Evolutionary conservation across 768 basidiomycete genomes (phyloP).

Genomic region (Boletus rex-veris): DNA sequence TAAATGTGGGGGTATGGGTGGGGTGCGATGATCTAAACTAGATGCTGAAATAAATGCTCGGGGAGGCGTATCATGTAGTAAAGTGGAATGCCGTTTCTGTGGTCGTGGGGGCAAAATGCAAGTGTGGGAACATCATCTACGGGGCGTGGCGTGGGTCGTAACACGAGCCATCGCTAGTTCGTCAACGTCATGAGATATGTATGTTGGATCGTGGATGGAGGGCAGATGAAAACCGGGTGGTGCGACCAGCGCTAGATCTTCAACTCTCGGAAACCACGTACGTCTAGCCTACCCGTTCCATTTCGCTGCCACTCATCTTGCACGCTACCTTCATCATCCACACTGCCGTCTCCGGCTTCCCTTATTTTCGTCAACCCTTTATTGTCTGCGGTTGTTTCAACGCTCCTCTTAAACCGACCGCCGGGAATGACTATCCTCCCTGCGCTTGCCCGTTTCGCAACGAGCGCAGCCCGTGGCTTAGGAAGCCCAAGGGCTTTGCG

Average conservation of each 20-base stretch:
- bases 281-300: constrained; percentile 70
- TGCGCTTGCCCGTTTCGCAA: constrained; percentile 33
- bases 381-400: constrained; percentile 2
- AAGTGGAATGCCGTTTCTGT: constrained; percentile 3
- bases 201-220: background rate
- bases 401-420: constrained; percentile 43
- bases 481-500: constrained; percentile 68
- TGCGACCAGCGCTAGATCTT: constrained; percentile 47
- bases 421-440: constrained; percentile 66
- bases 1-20: constrained; percentile 27
- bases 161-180: constrained; percentile 6
- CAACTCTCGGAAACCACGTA: constrained; percentile 73
- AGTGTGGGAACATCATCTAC: background rate
- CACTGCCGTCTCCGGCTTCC: constrained; percentile 22
- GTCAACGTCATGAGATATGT: constrained; percentile 3
- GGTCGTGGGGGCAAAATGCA: constrained; percentile 2
- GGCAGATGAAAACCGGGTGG: background rate
- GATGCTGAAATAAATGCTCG: constrained; percentile 26
- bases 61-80: constrained; percentile 1
- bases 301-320: constrained; percentile 59
- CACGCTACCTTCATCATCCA: constrained; percentile 33
- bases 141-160: constrained; percentile 5
- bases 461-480: constrained; percentile 41
- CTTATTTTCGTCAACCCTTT: constrained; percentile 18
- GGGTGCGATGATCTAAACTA: constrained; percentile 26